Base-by-base conservation (phyloP, 73 alveolate genomes). In the Urostyla sp. region DNA sequence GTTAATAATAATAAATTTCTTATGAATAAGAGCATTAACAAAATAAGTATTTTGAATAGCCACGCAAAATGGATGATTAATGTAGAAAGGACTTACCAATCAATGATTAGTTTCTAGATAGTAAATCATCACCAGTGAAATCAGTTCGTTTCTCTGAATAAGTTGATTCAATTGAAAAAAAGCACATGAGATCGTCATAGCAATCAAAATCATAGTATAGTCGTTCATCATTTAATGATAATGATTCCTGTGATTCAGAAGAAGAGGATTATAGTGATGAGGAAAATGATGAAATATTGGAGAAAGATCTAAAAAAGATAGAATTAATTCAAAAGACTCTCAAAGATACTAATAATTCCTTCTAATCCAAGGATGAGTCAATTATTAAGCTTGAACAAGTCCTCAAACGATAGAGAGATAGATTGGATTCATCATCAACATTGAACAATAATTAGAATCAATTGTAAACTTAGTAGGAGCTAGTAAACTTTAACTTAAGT, bases 11-110 rank as follows among this genome's bases (percentile, higher is more conserved):
- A n/a, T n/a, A n/a, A n/a, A n/a, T n/a, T n/a, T n/a, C n/a, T n/a
- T n/a, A n/a, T n/a, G n/a, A n/a, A n/a, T n/a, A n/a, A n/a, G n/a
- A n/a, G n/a, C n/a, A n/a, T n/a, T n/a, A n/a, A n/a, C n/a, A n/a
- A 63, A 36, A 48, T 7, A 63, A 63, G 26, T 63, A 38, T 40
- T 10, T 63, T 18, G 79, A 63, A 43, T 43, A 63, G 53, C 44
- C 37, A 24, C 79, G 61, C 21, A 23, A 0, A 5, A 69, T 69
- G 69, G 83, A 69, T 69, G 83, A 69, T 21, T n/a, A 69, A 27
- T 69, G 83, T 54, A 69, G 83, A 24, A 69, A 69, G 32, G 83
- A 69, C 34, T 23, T 69, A 30, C 83, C 83, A 1, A 67, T 36
- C 23, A 11, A 30, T 23, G 8, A 13, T 8, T 16, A 36, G 34